phyloP scores from a whole-genome alignment of 2,329 filamentous ascomycete genomes.

The Apiospora phragmitis region DNA sequence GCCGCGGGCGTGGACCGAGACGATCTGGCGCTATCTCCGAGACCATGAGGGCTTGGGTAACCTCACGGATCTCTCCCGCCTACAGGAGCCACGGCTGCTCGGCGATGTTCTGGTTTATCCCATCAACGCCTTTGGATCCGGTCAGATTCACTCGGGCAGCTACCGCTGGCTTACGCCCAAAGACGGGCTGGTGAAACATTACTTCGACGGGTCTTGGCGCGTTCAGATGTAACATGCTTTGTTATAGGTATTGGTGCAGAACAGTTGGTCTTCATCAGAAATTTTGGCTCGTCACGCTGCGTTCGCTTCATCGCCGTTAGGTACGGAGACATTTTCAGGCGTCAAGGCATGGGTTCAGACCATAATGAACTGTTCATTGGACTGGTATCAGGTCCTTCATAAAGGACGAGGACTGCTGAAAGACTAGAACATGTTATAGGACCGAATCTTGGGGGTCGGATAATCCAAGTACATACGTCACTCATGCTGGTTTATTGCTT shows the following conservation, averaged over 20 bases:
- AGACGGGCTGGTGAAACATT: conserved; percentile 8
- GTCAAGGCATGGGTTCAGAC: background rate
- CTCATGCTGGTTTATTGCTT: background rate
- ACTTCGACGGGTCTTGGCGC: conserved; percentile 18
- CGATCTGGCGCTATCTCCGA: conserved; percentile 9
- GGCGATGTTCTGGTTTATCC: conserved; percentile 11
- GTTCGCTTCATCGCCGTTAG: background rate
- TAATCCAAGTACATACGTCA: background rate
- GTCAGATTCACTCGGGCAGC: conserved; percentile 1
- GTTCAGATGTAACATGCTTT: background rate
- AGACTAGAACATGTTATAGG: background rate
- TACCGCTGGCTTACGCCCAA: background rate
- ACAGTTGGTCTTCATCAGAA: background rate
- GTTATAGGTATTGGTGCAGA: background rate
- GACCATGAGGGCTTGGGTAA: background rate
- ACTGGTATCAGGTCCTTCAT: background rate
- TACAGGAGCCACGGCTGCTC: conserved; percentile 2
- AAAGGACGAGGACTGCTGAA: background rate
- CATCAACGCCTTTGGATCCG: conserved; percentile 9
- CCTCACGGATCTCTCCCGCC: background rate
- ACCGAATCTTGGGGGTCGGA: background rate
- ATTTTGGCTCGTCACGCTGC: background rate
- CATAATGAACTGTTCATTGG: background rate
- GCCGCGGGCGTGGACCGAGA: conserved; percentile 12
- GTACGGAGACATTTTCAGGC: background rate